Evolutionary conservation across 2,329 filamentous ascomycete species (phyloP), one percentile per base, ranked within the genome.

Genomic region (Botryosphaeria dothidea): DNA sequence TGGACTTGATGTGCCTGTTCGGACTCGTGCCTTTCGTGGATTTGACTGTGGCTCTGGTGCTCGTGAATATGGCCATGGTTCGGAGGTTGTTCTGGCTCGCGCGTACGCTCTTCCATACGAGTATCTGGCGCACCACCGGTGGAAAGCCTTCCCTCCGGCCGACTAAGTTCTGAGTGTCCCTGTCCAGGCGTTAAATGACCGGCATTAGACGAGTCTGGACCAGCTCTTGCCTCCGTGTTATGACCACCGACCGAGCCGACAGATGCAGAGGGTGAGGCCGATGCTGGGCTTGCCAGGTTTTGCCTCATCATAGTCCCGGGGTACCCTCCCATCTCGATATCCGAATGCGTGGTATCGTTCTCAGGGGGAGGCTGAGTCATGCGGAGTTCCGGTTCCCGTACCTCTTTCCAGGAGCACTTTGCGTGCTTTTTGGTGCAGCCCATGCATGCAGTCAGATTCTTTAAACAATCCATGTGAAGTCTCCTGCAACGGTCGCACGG

Each of bases 371-470:
- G 29, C 23, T 60, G 52, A 27, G 51, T 51, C 64, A 65, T 60
- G 23, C 68, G 72, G 38, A 87, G 68, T 70, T 96, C 93, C 3
- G 90, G 89, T 34, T 92, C 87, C 17, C 87, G 88, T n/a, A 95
- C 86, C 49, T 90, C 88, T 69, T 89, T 91, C 92, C 92, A 96
- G 15, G 88, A 89, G 75, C 92, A 96, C 71, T 93, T 93, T 21
- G 92, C 92, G 74, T 96, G 92, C 75, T 96, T 96, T 75, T 92
- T 93, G 0, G 92, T 96, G 76, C 92, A 96, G 23, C 92, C 92
- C 76, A 90, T 87, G 73, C 93, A 96, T 8, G 92, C 92, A 0
- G 92, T 96, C 43, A 95, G 82, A 68, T 96, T 91, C 78, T 96
- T 96, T 54, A 93, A 81, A 67, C 92, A 96, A 65, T 92, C 87